Conservation (phyloP, 2,329 filamentous ascomycete genomes). For the Fusarium irregulare region DNA sequence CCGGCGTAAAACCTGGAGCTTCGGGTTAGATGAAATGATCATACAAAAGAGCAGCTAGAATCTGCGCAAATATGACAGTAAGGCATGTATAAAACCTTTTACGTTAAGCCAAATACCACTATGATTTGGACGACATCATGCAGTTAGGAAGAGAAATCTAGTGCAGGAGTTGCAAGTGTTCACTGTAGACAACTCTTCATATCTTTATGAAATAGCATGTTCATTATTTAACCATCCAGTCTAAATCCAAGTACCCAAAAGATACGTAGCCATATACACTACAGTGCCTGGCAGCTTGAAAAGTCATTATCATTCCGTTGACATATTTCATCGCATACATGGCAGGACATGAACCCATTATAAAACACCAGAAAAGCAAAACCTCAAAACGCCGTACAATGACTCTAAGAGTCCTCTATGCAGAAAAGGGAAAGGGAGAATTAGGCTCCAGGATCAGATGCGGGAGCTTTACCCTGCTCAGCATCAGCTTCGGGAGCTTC, state of each 20-base stretch:
- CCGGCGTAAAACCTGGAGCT: constrained; percentile 41
- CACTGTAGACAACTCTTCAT: not conserved
- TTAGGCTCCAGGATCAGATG: constrained; percentile 60
- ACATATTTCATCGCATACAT: constrained; percentile 34
- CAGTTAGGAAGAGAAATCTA: not conserved
- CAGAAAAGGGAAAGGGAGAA: not conserved
- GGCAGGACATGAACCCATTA: constrained; percentile 36
- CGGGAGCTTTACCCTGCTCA: constrained; percentile 47
- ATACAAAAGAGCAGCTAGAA: constrained; percentile 27
- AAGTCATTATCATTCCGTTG: constrained; percentile 41
- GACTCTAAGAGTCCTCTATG: constrained; percentile 27
- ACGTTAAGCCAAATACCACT: constrained; percentile 19
- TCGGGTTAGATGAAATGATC: constrained; percentile 32
- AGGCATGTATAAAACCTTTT: constrained; percentile 37
- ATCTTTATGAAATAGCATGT: constrained; percentile 1
- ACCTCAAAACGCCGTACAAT: constrained; percentile 19
- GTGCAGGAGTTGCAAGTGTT: not conserved
- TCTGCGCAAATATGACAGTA: constrained; percentile 39
- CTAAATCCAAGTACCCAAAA: constrained; percentile 20
- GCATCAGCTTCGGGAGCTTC: constrained; percentile 65
- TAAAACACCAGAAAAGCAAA: constrained; percentile 16
- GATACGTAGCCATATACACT: constrained; percentile 11
- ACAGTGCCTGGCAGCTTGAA: constrained; percentile 25
- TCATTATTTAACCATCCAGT: constrained; percentile 19
- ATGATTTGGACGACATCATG: not conserved